Evolutionary conservation across 208 protist genomes (phyloP).

Genomic region (Leishmania major): DNA sequence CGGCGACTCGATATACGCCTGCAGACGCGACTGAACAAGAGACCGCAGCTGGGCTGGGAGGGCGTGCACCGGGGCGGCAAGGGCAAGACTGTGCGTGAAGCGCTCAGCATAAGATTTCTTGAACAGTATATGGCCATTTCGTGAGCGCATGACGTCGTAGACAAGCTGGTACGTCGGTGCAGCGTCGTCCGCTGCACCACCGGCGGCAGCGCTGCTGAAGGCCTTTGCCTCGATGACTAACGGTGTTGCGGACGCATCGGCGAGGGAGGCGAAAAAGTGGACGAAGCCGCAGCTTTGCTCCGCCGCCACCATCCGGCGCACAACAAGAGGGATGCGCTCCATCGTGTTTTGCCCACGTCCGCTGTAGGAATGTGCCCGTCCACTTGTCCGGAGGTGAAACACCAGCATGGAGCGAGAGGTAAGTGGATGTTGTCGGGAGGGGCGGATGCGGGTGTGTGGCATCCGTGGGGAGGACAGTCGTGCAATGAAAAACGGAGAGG

Average conservation of each 20-base stretch:
- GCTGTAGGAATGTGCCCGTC: background rate
- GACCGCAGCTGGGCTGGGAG: conserved; percentile 18
- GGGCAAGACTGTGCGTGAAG: conserved; percentile 44
- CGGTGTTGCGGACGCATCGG: background rate
- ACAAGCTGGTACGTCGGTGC: conserved; percentile 38
- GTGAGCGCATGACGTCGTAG: conserved; percentile 82
- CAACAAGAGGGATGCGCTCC: conserved; percentile 22
- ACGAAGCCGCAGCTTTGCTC: conserved; percentile 31
- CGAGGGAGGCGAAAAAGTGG: conserved; percentile 28
- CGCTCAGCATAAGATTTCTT: conserved; percentile 53
- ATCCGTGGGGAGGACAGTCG: background rate
- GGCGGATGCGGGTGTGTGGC: background rate
- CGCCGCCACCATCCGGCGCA: conserved; percentile 24
- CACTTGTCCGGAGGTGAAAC: background rate
- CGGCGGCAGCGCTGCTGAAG: background rate
- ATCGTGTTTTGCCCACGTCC: background rate
- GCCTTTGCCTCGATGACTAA: conserved; percentile 2
- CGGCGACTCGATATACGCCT: conserved; percentile 34
- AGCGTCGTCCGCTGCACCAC: background rate
- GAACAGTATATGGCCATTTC: conserved; percentile 48
- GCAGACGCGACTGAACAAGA: conserved; percentile 26
- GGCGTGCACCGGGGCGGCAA: conserved; percentile 12
- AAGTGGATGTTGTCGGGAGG: background rate
- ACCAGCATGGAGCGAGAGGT: background rate
- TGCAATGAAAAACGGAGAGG: background rate